Base-by-base conservation (phyloP, 306 rosid species). In the Fagus sylvatica region DNA sequence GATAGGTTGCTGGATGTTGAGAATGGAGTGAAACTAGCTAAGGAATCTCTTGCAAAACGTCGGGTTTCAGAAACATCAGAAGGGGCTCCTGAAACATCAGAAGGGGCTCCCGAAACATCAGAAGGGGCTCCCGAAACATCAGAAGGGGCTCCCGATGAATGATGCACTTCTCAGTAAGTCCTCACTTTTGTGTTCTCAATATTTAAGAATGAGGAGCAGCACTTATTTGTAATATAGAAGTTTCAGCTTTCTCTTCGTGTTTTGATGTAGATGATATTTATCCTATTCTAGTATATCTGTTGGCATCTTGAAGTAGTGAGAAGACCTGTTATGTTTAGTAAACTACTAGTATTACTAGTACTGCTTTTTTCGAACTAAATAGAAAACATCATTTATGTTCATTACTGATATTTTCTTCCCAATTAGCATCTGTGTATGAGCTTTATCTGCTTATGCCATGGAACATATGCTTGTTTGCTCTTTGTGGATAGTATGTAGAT, bases 1-100 rank as follows among this genome's bases (percentile, higher is more conserved):
- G 16, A 53, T 74, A 91, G 75, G 82, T 76, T 95, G 87, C 71
- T 78, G 73, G 82, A 74, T 60, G 54, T 77, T 55, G 91, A 85
- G 59, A 84, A 64, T 43, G 79, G 84, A 82, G 84, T 87, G 66
- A 88, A 88, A 78, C 72, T 75, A 53, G 68, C 88, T 54, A 88
- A 78, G 36, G 96, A 86, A 76, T 74, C 75, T 46, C 56, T 79
- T 5, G 84, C 88, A 5, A 88, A 79, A 60, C 6, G 61, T 81
- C 83, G 78, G 81, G 83, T 64, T 76, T 42, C 82, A 17, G 85
- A 76, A 72, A 48, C 90, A 55, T 11, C 84, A 33, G 88, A 81
- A 77, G 72, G 82, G 40, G 48, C 82, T 81, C 78, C 85, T 60
- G 74, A 67, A 22, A 22, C 28, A 22, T 22, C 28, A 22, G 28